Evolutionary conservation across 2,329 filamentous ascomycete species (phyloP), one percentile per base, ranked within the genome.

Genomic region (Aureobasidium melanogenum): DNA sequence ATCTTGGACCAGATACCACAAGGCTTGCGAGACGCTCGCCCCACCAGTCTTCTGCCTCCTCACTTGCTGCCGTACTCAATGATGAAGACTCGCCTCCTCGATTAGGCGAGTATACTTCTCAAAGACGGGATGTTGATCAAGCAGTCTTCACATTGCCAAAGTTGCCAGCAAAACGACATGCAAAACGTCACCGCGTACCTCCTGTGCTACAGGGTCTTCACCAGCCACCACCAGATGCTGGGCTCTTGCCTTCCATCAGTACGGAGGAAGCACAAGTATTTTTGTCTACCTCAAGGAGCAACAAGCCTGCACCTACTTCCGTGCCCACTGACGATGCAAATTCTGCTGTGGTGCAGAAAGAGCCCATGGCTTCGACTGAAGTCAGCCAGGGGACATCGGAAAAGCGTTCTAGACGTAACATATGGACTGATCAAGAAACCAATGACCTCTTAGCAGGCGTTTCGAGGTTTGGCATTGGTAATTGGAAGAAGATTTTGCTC

Each of bases 381-480:
- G 26, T 22, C n/a, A 15, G n/a, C 5, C 47, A 38, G 17, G 32
- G 15, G 1, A 17, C 67, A 30, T 24, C 59, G 6, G 39, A 61
- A 3, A 54, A 58, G 17, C 56, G 58, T 9, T 44, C 59, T 22
- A 15, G 55, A 36, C 68, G 71, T 9, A 84, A 81, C 60, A 81
- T 79, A 64, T 87, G 84, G 84, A 81, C 80, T 1, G 80, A 85
- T n/a, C 75, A 83, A 64, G 84, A 87, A 69, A 86, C 84, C 0
- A 76, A 75, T 30, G 76, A 81, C 64, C 69, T 87, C 28, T 73
- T 86, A 14, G 74, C 78, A 61, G 84, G 84, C 0, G 84, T 86
- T 9, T 77, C 80, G 39, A 80, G 78, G 64, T 85, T 82, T 66
- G 84, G 84, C 1, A 82, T 86, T 63, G 84, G 84, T 3, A 84